Base-by-base conservation (phyloP, 2,329 filamentous ascomycete species). In the Alternaria conjuncta region DNA sequence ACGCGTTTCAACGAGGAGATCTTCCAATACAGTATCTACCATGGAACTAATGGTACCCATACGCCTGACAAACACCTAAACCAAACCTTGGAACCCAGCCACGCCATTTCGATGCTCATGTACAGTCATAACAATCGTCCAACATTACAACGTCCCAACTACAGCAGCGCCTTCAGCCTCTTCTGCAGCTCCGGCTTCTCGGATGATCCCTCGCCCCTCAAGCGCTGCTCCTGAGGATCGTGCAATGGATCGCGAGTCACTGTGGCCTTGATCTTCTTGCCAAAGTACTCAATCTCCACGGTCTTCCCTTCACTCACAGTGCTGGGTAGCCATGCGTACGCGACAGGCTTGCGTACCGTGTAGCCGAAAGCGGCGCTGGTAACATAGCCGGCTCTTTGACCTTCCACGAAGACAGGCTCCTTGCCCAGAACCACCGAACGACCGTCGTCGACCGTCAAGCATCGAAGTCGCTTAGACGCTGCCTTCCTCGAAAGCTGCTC, bases 241-340 rank as follows among this genome's bases (percentile, higher is more conserved):
- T 83, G 83, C 46, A 87, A 57, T 9, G 86, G 84, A 50, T 88
- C 86, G 2, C 78, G 65, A 0, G 80, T 77, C 1, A 90, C 84
- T 4, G 86, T 89, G 0, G 88, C 88, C 54, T 70, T 68, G 56
- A 89, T 84, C 11, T 81, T 80, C 61, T 77, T 79, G 5, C 87
- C 86, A 75, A 90, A 90, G 71, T 90, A 90, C 68, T 89, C 87
- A 60, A 90, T 82, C 70, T 89, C 86, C 0, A 90, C 86, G 0
- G 68, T 60, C 4, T 84, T 80, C 0, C 87, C 87, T 46, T 86
- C 83, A 0, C 57, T 61, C 3, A 88, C 70, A 2, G 67, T 70
- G 11, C 74, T 80, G 0, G 87, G 87, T 12, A 90, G 75, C 79
- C 86, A 88, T 0, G 87, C 84, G 72, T 86, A 89, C 0, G 86